These are phyloP conservation scores for Hydnomerulius pinastri DNA, from an alignment of 768 basidiomycete genomes.

Conservation along the genomic window DNA sequence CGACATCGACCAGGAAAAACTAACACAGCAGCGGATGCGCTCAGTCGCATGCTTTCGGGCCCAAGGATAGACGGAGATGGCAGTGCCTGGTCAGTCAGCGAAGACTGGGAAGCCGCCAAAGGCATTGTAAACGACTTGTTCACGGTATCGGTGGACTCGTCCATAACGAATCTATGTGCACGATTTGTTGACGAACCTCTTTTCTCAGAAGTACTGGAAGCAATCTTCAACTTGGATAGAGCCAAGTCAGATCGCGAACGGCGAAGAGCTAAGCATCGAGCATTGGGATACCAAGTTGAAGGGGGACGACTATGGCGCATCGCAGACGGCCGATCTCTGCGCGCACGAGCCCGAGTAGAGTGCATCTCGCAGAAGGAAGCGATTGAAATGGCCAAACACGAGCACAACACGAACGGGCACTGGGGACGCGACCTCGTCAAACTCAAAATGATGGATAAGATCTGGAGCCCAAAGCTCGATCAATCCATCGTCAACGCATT, in stretches of 20 bases:
- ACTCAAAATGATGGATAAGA: neutral
- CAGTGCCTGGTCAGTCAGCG: constrained; percentile 32
- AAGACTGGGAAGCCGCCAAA: constrained; percentile 23
- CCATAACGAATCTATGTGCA: neutral
- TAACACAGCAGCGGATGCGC: constrained; percentile 32
- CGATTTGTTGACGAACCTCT: constrained; percentile 16
- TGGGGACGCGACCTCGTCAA: constrained; percentile 4
- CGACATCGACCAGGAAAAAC: constrained; percentile 20
- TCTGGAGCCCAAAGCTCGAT: constrained; percentile 4
- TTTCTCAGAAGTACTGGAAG: constrained; percentile 18
- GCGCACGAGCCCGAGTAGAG: constrained; percentile 2
- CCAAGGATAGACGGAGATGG: constrained; percentile 22
- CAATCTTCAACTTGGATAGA: constrained; percentile 12
- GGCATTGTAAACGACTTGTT: constrained; percentile 26
- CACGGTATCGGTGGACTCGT: neutral
- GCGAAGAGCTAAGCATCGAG: constrained; percentile 15
- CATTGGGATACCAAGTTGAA: constrained; percentile 20
- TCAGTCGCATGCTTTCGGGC: constrained; percentile 28
- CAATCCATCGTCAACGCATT: constrained; percentile 12
- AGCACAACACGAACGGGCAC: constrained; percentile 8
- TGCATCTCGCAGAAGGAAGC: constrained; percentile 12
- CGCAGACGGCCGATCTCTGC: constrained; percentile 8
- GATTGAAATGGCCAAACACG: neutral
- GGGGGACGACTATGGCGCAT: constrained; percentile 25
- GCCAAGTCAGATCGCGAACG: constrained; percentile 9